These are phyloP conservation scores for Lactarius trivialis DNA, from an alignment of 768 basidiomycete genomes.

Conservation along the genomic window DNA sequence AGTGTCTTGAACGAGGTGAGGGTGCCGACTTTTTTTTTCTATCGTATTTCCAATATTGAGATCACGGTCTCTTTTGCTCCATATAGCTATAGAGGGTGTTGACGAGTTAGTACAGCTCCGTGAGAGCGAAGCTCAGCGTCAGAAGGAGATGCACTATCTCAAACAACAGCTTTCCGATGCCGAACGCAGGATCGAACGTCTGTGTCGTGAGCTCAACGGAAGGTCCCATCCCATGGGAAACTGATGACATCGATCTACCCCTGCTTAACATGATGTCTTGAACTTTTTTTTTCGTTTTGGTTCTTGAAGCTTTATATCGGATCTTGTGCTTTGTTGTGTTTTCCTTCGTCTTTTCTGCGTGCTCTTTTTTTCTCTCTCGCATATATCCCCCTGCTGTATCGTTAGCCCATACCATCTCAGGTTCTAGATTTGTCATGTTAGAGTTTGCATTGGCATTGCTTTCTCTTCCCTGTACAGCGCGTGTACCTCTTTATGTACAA, in stretches of 20 bases:
- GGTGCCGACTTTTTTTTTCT: neutral
- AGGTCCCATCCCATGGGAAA: conserved; percentile 14
- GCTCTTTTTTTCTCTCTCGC: neutral
- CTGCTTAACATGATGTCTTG: neutral
- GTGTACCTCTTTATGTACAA: conserved; percentile 4
- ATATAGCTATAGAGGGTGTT: conserved; percentile 18
- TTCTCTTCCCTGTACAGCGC: neutral
- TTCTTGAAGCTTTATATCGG: neutral
- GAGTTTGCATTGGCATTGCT: neutral
- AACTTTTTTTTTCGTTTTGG: neutral
- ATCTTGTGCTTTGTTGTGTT: neutral
- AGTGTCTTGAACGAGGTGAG: conserved; percentile 21
- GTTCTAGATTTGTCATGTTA: conserved; percentile 7
- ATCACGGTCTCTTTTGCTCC: neutral
- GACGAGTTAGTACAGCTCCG: conserved; percentile 13
- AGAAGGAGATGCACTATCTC: conserved; percentile 14
- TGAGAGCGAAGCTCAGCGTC: conserved; percentile 6
- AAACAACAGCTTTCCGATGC: conserved; percentile 15
- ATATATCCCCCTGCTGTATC: conserved; percentile 16
- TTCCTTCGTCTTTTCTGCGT: neutral
- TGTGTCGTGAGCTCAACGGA: conserved; percentile 17
- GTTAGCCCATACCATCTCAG: conserved; percentile 8
- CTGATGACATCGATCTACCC: neutral
- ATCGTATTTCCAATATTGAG: neutral
- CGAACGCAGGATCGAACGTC: conserved; percentile 14